These are phyloP conservation scores for Ananas comosus DNA, from an alignment of 176 grass and related monocot species.

Conservation along the genomic window DNA sequence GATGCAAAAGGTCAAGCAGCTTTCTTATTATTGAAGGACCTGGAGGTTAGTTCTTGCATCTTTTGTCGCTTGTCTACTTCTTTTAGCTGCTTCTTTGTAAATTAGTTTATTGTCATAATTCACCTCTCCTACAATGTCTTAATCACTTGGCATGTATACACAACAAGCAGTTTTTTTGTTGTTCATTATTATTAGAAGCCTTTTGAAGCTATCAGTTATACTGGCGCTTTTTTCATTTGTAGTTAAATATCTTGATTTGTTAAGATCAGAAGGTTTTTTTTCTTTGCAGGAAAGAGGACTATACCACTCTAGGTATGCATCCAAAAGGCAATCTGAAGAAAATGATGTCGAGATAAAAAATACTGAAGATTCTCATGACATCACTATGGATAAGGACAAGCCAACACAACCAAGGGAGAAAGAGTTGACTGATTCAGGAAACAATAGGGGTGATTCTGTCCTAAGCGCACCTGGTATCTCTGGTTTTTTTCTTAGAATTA, in stretches of 20 bases:
- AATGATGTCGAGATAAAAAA: conserved; percentile 13
- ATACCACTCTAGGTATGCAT: conserved; percentile 38
- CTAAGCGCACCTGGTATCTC: conserved; percentile 38
- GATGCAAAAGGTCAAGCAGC: conserved; percentile 74
- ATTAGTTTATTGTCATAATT: too few relatives aligned
- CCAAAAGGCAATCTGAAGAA: conserved; percentile 26
- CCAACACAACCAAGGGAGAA: conserved; percentile 17
- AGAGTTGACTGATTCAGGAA: conserved; percentile 8
- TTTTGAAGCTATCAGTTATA: conserved; percentile 10
- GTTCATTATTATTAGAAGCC: neutral
- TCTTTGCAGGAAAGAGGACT: conserved; percentile 46
- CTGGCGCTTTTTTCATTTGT: neutral
- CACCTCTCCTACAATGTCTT: neutral
- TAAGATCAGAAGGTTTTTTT: conserved; percentile 14
- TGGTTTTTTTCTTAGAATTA: neutral
- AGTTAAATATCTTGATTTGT: neutral
- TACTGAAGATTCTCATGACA: conserved; percentile 10
- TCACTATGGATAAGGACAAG: conserved; percentile 33
- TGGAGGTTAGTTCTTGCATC: conserved; percentile 39
- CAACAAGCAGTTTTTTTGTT: neutral
- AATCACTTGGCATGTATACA: neutral
- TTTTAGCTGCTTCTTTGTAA: neutral
- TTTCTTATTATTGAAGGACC: conserved; percentile 67
- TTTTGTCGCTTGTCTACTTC: neutral
- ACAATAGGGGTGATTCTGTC: conserved; percentile 3